These are phyloP conservation scores for Schoenoplectus tabernaemontani DNA, from an alignment of 202 grass and related monocot species.

Conservation along the genomic window DNA sequence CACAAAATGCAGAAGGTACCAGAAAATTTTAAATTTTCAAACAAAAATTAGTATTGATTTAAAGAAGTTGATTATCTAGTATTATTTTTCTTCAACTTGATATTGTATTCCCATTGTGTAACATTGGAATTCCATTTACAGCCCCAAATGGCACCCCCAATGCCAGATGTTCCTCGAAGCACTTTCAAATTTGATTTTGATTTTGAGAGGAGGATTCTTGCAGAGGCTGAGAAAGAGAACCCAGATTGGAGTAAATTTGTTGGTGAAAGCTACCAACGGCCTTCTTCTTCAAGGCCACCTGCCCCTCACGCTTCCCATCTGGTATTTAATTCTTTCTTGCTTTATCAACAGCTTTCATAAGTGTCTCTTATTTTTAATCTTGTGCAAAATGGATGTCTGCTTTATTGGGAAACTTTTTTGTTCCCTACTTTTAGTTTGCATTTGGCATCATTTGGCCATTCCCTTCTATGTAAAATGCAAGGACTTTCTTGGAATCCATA, in stretches of 20 bases:
- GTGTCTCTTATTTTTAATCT: not conserved
- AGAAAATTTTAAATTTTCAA: not conserved
- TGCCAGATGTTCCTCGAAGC: conserved; percentile 57
- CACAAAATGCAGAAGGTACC: not conserved
- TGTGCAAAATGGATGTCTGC: not conserved
- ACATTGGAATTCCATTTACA: conserved; percentile 35
- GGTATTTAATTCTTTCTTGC: conserved; percentile 27
- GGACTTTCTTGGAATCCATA: too few species aligned
- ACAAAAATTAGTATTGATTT: not conserved
- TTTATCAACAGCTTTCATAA: not conserved
- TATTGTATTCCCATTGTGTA: conserved; percentile 5
- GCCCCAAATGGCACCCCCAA: conserved; percentile 66
- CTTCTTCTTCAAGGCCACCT: conserved; percentile 15
- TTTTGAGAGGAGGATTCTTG: conserved; percentile 84
- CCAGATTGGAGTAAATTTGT: conserved; percentile 79
- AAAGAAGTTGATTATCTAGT: not conserved
- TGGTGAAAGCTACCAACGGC: conserved; percentile 36
- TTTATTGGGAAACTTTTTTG: not conserved
- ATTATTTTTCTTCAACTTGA: not conserved
- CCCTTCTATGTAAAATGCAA: too few species aligned
- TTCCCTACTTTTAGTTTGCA: too few species aligned
- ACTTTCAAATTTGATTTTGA: conserved; percentile 91
- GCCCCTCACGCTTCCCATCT: conserved; percentile 20
- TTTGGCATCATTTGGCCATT: too few species aligned
- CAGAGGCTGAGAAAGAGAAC: conserved; percentile 79